A percentile compares a stretch with the other conserved stretches of the same genome.
Conservation (phyloP, 257 asterid species). For the Solanum piurae region DNA sequence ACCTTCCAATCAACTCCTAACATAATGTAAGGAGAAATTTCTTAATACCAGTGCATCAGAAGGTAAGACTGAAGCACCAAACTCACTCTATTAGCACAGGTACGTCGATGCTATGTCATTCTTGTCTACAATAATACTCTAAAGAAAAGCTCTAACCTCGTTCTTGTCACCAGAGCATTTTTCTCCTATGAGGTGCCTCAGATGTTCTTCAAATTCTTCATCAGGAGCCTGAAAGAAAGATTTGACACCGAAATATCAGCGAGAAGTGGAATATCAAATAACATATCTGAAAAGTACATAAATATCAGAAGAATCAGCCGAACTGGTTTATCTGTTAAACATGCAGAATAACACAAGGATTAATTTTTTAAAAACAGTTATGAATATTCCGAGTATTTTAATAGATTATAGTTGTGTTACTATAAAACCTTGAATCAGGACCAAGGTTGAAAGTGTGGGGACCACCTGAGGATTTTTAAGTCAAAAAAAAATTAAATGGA, state of each 20-base stretch:
- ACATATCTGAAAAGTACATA: not conserved
- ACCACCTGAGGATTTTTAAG: not conserved
- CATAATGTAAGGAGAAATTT: not conserved
- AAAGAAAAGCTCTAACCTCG: slow-evolving; percentile 37
- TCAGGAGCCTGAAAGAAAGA: slow-evolving; percentile 65
- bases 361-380: not conserved
- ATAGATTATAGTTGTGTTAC: not conserved
- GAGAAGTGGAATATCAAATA: not conserved
- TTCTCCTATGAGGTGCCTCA: slow-evolving; percentile 74
- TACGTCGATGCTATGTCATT: not conserved
- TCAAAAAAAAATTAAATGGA: not conserved
- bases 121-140: not conserved
- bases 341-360: not conserved
- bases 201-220: slow-evolving; percentile 91
- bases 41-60: not conserved
- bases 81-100: not conserved
- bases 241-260: not conserved
- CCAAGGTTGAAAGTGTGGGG: not conserved
- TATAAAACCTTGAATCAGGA: not conserved
- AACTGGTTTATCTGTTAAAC: not conserved
- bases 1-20: not conserved
- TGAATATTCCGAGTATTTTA: not conserved
- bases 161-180: slow-evolving; percentile 80
- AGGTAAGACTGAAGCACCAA: not conserved
- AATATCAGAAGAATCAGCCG: not conserved